These are phyloP conservation scores for Cutaneotrichosporon arboriforme DNA, from an alignment of 1,284 basidiomycete genomes.

Conservation along the genomic window DNA sequence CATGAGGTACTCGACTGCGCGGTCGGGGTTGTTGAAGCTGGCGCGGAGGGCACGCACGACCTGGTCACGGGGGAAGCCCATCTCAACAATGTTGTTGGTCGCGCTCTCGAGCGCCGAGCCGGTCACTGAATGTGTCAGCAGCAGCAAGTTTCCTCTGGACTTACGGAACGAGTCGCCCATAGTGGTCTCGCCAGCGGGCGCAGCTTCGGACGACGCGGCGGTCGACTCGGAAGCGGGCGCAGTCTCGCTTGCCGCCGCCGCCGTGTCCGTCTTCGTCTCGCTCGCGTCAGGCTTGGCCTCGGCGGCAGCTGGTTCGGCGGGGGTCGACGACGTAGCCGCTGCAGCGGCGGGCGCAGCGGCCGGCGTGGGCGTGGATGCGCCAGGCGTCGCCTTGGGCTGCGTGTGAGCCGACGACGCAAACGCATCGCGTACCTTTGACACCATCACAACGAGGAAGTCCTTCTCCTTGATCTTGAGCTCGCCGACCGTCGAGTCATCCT, in stretches of 20 bases:
- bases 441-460: constrained; percentile 98
- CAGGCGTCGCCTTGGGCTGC: constrained; percentile 43
- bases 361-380: constrained; percentile 45
- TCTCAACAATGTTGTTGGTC: constrained; percentile 78
- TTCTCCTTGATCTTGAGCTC: constrained; percentile 95
- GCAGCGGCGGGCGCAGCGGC: constrained; percentile 31
- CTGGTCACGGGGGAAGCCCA: constrained; percentile 89
- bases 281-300: constrained; percentile 21
- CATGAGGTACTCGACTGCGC: constrained; percentile 96
- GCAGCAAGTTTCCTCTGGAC: constrained; percentile 18
- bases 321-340: too few species aligned
- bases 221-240: constrained; percentile 27
- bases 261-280: constrained; percentile 27
- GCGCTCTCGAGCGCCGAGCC: constrained; percentile 69
- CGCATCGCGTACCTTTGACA: constrained; percentile 63
- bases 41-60: constrained; percentile 83
- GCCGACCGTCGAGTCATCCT: constrained; percentile 81
- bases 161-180: constrained; percentile 38
- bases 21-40: constrained; percentile 96
- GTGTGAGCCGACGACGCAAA: not conserved
- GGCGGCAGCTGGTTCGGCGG: constrained; percentile 37
- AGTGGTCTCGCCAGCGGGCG: constrained; percentile 7
- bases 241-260: constrained; percentile 33
- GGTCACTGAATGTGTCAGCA: constrained; percentile 51
- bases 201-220: constrained; percentile 23